A percentile compares a stretch with the other conserved stretches of the same genome.
These are phyloP conservation scores for Chloranthus sessilifolius DNA, from an alignment of 164 flowering plant species.

Conservation along the genomic window DNA sequence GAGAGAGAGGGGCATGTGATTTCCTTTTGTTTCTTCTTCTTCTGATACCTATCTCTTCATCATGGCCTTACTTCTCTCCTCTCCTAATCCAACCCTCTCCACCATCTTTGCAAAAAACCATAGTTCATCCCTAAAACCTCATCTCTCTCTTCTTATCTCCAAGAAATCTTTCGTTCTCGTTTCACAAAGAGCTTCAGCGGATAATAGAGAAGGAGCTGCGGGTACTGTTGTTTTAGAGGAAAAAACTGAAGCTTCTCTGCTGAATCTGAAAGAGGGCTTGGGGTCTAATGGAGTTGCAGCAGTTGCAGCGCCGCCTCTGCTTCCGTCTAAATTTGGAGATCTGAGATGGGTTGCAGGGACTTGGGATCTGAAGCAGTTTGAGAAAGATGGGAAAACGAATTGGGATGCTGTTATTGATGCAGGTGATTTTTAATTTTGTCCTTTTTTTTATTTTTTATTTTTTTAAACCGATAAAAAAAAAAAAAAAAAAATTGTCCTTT, in stretches of 20 bases:
- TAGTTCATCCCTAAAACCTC: conserved; percentile 21
- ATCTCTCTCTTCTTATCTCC: conserved; percentile 14
- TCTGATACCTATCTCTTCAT: conserved; percentile 1
- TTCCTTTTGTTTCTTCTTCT: too few species aligned
- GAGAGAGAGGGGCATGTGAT: too few species aligned
- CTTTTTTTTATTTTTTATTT: too few species aligned
- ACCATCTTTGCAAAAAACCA: conserved; percentile 27
- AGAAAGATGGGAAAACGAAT: conserved; percentile 62
- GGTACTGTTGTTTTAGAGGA: conserved; percentile 31
- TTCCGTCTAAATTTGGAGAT: conserved; percentile 41
- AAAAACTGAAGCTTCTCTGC: conserved; percentile 13
- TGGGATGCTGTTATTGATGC: conserved; percentile 98
- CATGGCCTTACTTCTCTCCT: conserved; percentile 57
- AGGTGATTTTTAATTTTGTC: conserved; percentile 40
- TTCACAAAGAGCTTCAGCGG: conserved; percentile 27
- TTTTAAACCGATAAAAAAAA: too few species aligned
- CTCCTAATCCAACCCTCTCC: conserved; percentile 30
- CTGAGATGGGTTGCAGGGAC: conserved; percentile 82
- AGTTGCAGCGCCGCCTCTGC: conserved; percentile 17
- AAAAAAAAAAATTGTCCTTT: too few species aligned
- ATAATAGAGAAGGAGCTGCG: conserved; percentile 49
- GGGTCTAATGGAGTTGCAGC: conserved; percentile 31
- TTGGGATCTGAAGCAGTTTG: conserved; percentile 89
- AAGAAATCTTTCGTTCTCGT: conserved; percentile 17
- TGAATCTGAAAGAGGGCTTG: conserved; percentile 19